These are phyloP conservation scores for Gamarada debralockiae DNA, from an alignment of 495 filamentous ascomycete genomes.

Conservation along the genomic window DNA sequence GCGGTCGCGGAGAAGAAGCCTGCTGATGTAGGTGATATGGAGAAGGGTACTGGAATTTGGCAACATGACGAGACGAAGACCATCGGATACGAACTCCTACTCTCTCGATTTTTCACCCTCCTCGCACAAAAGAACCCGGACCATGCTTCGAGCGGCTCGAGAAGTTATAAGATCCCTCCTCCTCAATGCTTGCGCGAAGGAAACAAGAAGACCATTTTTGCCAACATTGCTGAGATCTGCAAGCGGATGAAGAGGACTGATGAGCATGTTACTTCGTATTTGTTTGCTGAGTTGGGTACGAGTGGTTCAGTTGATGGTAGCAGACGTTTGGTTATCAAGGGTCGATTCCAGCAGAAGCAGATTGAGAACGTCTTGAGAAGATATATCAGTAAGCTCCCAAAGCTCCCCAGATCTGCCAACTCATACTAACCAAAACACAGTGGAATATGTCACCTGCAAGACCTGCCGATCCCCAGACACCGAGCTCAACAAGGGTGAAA, in stretches of 20 bases:
- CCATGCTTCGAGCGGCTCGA: constrained; percentile 77
- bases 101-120: constrained; percentile 87
- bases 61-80: constrained; percentile 68
- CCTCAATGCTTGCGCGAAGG: constrained; percentile 99
- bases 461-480: constrained; percentile 94
- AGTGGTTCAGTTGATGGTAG: constrained; percentile 90
- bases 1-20: constrained; percentile 43
- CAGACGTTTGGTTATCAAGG: constrained; percentile 94
- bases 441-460: constrained; percentile 99
- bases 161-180: constrained; percentile 97
- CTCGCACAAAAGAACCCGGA: constrained; percentile 93
- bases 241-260: constrained; percentile 92
- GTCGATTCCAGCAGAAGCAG: constrained; percentile 97
- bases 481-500: constrained; percentile 97
- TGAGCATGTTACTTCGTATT: constrained; percentile 93
- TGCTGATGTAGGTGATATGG: constrained; percentile 68
- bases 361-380: constrained; percentile 91
- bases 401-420: background rate
- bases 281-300: constrained; percentile 97
- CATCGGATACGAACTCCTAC: constrained; percentile 79
- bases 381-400: constrained; percentile 74
- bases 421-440: constrained; percentile 35
- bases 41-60: constrained; percentile 94
- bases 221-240: constrained; percentile 88
- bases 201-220: constrained; percentile 99